A percentile compares a stretch with the other conserved stretches of the same genome.
Conservation (phyloP, 2,329 filamentous ascomycete species). For the Ophiostoma montium region DNA sequence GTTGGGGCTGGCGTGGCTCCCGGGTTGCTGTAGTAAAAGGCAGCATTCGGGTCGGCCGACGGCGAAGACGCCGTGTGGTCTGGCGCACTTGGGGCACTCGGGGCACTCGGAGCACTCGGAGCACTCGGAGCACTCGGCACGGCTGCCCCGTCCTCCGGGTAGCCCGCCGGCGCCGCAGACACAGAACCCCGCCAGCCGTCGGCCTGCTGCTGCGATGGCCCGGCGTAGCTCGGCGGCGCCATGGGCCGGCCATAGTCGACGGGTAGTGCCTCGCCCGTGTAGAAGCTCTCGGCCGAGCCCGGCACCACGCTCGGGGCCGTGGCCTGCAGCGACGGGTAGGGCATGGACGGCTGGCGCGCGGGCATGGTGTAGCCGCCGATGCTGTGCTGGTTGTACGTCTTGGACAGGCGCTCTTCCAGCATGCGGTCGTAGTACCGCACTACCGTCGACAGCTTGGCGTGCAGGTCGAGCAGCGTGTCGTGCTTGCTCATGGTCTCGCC, state of each 20-base stretch:
- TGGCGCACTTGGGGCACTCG: constrained; percentile 18
- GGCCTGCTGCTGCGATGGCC: too few species aligned
- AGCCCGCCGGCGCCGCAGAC: constrained; percentile 1
- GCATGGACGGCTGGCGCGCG: constrained; percentile 36
- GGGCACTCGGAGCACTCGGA: not conserved
- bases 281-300: constrained; percentile 63
- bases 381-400: constrained; percentile 74
- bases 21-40: constrained; percentile 41
- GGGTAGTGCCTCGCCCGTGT: constrained; percentile 45
- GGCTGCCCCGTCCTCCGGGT: not conserved
- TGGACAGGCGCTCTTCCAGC: constrained; percentile 89
- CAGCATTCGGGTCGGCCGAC: constrained; percentile 36
- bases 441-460: constrained; percentile 89
- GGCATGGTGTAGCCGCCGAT: constrained; percentile 50
- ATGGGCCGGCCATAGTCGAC: constrained; percentile 28
- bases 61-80: constrained; percentile 18
- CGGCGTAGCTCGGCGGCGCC: not conserved
- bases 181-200: too few species aligned
- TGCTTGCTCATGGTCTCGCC: constrained; percentile 99
- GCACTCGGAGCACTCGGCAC: not conserved
- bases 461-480: constrained; percentile 83
- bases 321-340: constrained; percentile 58
- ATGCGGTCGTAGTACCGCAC: constrained; percentile 96
- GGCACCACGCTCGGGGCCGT: constrained; percentile 28
- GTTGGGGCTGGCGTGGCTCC: constrained; percentile 2